phyloP scores from a whole-genome alignment of 2,329 filamentous ascomycete species.

The Fusarium sacchari region DNA sequence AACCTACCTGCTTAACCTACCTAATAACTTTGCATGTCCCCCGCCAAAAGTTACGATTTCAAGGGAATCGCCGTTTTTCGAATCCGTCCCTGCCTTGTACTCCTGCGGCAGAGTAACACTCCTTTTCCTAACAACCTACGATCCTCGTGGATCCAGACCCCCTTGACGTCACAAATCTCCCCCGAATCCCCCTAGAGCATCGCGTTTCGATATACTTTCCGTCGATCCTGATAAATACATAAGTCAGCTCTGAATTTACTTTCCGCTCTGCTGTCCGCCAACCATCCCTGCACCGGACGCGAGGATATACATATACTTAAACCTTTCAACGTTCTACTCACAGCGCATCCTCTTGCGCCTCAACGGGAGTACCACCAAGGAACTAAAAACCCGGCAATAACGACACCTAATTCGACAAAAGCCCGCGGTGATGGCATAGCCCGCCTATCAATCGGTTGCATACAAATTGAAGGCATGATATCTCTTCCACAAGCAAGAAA shows the following conservation, averaged over 20 bases:
- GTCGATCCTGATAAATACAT: conserved; percentile 36
- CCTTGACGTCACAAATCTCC: conserved; percentile 43
- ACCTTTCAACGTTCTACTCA: not conserved
- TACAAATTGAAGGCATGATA: conserved; percentile 43
- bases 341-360: not conserved
- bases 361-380: conserved; percentile 22
- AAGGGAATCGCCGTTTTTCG: conserved; percentile 10
- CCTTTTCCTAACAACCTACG: conserved; percentile 10
- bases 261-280: conserved; percentile 13
- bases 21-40: conserved; percentile 19
- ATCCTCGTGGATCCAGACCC: conserved; percentile 27
- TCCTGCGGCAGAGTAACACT: conserved; percentile 21
- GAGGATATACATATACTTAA: conserved; percentile 1
- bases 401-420: conserved; percentile 17
- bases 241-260: conserved; percentile 25
- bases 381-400: conserved; percentile 37
- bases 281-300: conserved; percentile 3
- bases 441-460: conserved; percentile 32
- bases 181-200: conserved; percentile 31
- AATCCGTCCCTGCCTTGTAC: conserved; percentile 16
- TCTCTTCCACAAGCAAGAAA: conserved; percentile 37
- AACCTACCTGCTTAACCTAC: not conserved
- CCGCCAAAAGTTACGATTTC: conserved; percentile 3
- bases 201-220: conserved; percentile 35
- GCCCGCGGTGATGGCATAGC: conserved; percentile 42